phyloP scores from a whole-genome alignment of 139 green algal genomes.

The Dunaliella sp. region DNA sequence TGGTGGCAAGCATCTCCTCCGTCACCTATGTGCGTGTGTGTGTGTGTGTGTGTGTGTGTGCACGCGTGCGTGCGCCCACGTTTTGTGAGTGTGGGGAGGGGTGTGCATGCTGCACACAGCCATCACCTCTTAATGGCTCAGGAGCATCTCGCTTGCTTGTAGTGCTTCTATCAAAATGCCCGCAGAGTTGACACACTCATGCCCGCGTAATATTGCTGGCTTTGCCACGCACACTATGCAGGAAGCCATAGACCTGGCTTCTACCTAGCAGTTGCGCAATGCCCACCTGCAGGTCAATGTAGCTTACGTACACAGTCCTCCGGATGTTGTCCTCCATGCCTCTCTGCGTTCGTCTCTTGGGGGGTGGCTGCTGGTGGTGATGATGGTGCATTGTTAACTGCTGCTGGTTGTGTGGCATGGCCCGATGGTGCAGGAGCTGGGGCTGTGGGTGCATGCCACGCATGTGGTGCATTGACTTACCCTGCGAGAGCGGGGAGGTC shows the following conservation, averaged over 20 bases:
- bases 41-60: neutral
- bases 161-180: neutral
- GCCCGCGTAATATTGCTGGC: too few relatives aligned
- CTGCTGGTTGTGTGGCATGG: neutral
- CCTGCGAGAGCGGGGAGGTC: neutral
- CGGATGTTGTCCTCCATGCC: slow-evolving; percentile 72
- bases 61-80: neutral
- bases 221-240: too few relatives aligned
- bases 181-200: neutral
- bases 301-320: slow-evolving; percentile 78
- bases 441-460: neutral
- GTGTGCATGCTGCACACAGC: neutral
- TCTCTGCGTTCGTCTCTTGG: slow-evolving; percentile 42
- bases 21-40: slow-evolving; percentile 50
- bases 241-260: too few relatives aligned
- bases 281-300: slow-evolving; percentile 60
- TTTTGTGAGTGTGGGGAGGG: too few relatives aligned
- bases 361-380: neutral
- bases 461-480: neutral
- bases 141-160: neutral
- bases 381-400: too few relatives aligned
- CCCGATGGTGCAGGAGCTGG: neutral
- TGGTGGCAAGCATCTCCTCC: slow-evolving; percentile 69
- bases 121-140: neutral
- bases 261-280: neutral